A percentile compares a stretch with the other conserved stretches of the same genome.
These are phyloP conservation scores for Linnemannia hyalina DNA, from an alignment of 192 early-diverging fungal species.

Conservation along the genomic window DNA sequence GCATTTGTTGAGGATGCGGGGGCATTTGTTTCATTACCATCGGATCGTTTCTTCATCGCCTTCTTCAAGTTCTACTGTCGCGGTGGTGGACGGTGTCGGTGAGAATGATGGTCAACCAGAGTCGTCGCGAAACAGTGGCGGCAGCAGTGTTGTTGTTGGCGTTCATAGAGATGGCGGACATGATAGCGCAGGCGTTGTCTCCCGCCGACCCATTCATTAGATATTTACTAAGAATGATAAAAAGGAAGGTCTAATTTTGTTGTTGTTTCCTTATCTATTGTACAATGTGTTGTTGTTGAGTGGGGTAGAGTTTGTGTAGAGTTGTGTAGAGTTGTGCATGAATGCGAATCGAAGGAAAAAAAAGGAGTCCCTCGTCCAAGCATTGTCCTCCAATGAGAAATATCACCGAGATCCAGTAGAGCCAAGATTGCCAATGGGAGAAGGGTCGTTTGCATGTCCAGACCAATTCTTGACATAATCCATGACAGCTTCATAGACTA, in stretches of 20 bases:
- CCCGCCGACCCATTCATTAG: constrained; percentile 2
- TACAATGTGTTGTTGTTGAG: constrained; percentile 1
- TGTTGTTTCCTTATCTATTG: not conserved
- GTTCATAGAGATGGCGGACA: constrained; percentile 8
- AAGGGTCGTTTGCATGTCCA: constrained; percentile 35
- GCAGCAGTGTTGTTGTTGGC: not conserved
- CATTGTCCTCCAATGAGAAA: not conserved
- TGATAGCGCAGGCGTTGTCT: constrained; percentile 1
- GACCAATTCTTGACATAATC: constrained; percentile 48
- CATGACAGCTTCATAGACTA: constrained; percentile 76
- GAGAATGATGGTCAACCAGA: constrained; percentile 12
- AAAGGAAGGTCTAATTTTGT: not conserved
- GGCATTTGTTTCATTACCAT: constrained; percentile 56
- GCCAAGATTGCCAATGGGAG: constrained; percentile 3
- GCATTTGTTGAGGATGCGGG: constrained; percentile 33
- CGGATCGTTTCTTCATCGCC: constrained; percentile 33
- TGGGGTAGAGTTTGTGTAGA: not conserved
- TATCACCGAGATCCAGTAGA: not conserved
- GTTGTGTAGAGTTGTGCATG: not conserved
- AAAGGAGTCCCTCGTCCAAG: not conserved
- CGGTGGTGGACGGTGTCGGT: not conserved
- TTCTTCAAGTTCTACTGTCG: not conserved
- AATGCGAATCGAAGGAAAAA: not conserved
- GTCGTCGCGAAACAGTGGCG: not conserved
- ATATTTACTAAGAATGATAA: not conserved